Evolutionary conservation across 257 asterid genomes (phyloP), one percentile per base, ranked within the genome.

Genomic region (Solanum piurae): DNA sequence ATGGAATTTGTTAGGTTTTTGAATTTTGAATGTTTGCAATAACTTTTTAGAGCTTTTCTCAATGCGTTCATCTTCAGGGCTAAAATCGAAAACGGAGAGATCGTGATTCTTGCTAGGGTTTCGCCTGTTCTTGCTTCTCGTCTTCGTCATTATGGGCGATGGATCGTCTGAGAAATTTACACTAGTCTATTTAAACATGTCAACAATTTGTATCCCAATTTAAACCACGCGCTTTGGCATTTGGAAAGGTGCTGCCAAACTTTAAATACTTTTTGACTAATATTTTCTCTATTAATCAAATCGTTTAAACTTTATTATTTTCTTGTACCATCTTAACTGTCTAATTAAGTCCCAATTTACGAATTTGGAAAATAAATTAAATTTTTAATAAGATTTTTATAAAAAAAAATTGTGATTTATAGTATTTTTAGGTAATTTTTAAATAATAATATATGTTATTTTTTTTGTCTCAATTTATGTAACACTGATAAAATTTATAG

Each of bases 61-160:
- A 46, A 89, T 89, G 9, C 71, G 90, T 40, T 60, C 40, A 23
- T 96, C 98, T 5, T 91, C 93, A 1, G 49, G 88, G 44, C 42
- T n/a, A 90, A 96, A 95, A 0, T 95, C 98, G 83, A 90, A 96
- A 25, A 86, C 95, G 9, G 94, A 37, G 77, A 87, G 89, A 23
- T 85, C 92, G 36, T 40, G 62, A 83, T 55, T 69, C 18, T 87
- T 87, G 58, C 88, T 55, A 34, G 88, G 64, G 75, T 88, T 69
- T 23, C 83, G 87, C 55, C 88, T 88, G 49, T 60, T 69, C 60
- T 76, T 86, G 12, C 49, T 89, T 23, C 77, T 85, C 83, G 87
- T 86, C 85, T 89, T 88, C 85, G 89, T 88, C 91, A 89, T 89
- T 20, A 60, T 27, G 25, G 84, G 40, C 1, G 58, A 76, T 40